Percentiles rank a stretch among this genome's conserved stretches.
Evolutionary conservation across 306 rosid genomes (phyloP).

Genomic region (Quercus rubra): DNA sequence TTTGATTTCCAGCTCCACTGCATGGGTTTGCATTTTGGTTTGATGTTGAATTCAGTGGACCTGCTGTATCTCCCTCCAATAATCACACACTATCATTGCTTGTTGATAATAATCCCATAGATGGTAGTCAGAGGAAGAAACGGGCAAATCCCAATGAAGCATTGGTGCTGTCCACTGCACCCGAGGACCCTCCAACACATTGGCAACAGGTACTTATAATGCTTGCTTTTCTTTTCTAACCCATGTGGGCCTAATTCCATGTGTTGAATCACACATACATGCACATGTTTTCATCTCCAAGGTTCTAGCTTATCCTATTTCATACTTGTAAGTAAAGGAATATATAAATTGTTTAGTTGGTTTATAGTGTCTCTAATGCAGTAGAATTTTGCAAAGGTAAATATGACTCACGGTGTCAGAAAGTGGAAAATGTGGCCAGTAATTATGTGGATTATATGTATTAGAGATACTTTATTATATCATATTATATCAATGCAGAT

Average conservation of each 20-base stretch:
- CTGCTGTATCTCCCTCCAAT: conserved; percentile 41
- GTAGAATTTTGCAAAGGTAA: not conserved
- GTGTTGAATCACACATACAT: not conserved
- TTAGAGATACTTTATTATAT: no score
- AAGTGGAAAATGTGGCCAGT: not conserved
- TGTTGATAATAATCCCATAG: conserved; percentile 46
- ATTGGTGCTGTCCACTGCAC: conserved; percentile 87
- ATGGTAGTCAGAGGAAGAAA: conserved; percentile 72
- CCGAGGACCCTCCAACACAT: conserved; percentile 99
- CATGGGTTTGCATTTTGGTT: conserved; percentile 99
- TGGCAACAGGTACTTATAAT: conserved; percentile 87
- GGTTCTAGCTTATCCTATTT: conserved; percentile 15
- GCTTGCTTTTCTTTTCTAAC: not conserved
- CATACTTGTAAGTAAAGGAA: not conserved
- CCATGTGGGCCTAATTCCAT: not conserved
- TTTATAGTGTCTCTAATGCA: not conserved
- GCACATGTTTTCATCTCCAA: conserved; percentile 7
- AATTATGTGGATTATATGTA: not conserved
- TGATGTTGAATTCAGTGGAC: conserved; percentile 91
- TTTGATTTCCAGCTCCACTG: conserved; percentile 70
- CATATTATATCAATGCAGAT: not conserved
- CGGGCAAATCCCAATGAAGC: conserved; percentile 74
- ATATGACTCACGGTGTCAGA: not conserved
- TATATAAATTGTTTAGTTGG: not conserved
- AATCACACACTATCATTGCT: conserved; percentile 29